phyloP scores from a whole-genome alignment of 495 filamentous ascomycete genomes.

The Trichoderma orchidacearum region DNA sequence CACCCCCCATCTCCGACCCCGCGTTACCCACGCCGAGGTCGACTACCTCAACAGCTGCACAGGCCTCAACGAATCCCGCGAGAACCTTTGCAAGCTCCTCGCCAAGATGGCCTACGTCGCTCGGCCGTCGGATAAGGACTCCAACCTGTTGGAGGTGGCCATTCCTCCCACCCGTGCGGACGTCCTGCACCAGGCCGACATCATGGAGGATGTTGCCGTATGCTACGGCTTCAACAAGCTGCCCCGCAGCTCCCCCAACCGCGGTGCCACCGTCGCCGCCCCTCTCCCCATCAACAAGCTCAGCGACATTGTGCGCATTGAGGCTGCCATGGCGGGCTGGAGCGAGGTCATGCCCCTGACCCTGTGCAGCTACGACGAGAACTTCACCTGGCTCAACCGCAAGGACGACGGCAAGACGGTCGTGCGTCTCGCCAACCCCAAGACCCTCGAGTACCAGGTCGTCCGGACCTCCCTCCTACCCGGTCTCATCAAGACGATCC shows the following conservation, averaged over 20 bases:
- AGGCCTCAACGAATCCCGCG: constrained; percentile 59
- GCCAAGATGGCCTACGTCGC: constrained; percentile 77
- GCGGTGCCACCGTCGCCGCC: constrained; percentile 70
- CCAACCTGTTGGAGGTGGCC: constrained; percentile 59
- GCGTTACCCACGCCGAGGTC: constrained; percentile 66
- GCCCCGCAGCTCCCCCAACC: constrained; percentile 68
- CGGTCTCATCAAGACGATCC: constrained; percentile 84
- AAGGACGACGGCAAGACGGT: constrained; percentile 76
- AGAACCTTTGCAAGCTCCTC: constrained; percentile 60
- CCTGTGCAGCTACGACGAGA: constrained; percentile 96
- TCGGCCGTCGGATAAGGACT: constrained; percentile 48
- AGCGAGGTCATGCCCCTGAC: constrained; percentile 92
- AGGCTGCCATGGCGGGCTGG: constrained; percentile 93
- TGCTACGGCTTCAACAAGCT: constrained; percentile 95
- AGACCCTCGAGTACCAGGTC: constrained; percentile 92
- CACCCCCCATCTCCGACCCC: constrained; percentile 63
- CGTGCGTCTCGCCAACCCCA: constrained; percentile 86
- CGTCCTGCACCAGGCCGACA: constrained; percentile 89
- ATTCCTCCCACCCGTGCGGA: constrained; percentile 86
- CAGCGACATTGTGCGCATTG: constrained; percentile 75
- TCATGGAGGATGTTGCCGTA: constrained; percentile 97
- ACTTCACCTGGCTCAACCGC: constrained; percentile 92
- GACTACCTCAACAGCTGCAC: constrained; percentile 88
- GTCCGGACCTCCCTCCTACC: constrained; percentile 83
- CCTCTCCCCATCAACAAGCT: constrained; percentile 91